Conservation (phyloP, 495 filamentous ascomycete genomes). For the Trichoderma gamsii region DNA sequence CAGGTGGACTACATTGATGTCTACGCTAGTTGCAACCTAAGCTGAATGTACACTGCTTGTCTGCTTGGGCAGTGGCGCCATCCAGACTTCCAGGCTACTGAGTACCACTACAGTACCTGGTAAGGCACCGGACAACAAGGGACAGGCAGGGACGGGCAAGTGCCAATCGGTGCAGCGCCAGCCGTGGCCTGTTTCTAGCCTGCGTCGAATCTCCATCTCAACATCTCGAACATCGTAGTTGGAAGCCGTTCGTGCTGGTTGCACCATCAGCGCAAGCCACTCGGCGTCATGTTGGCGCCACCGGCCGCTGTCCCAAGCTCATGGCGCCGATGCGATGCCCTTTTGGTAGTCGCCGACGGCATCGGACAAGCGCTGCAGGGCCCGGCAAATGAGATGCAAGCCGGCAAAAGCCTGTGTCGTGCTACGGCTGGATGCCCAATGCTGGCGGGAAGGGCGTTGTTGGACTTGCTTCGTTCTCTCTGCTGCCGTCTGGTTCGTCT, state of each 20-base stretch:
- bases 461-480: background rate
- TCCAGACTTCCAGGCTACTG: too few species aligned
- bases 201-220: too few species aligned
- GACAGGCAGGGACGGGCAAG: too few species aligned
- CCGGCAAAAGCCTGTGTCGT: background rate
- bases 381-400: background rate
- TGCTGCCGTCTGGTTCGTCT: background rate
- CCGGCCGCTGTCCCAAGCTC: background rate
- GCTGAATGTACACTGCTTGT: too few species aligned
- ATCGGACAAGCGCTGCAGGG: background rate
- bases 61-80: too few species aligned
- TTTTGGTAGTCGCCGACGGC: background rate
- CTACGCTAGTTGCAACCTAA: too few species aligned
- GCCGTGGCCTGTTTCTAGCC: too few species aligned
- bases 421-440: background rate
- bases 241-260: background rate
- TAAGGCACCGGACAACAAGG: too few species aligned
- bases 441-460: background rate
- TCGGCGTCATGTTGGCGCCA: slow-evolving; percentile 1
- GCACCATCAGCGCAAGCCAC: background rate
- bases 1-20: too few species aligned
- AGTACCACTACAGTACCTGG: too few species aligned
- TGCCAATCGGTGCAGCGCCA: too few species aligned
- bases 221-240: too few species aligned
- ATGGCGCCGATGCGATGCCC: slow-evolving; percentile 1